These are phyloP conservation scores for Elsinoe arachidis DNA, from an alignment of 2,329 filamentous ascomycete species.

Conservation along the genomic window DNA sequence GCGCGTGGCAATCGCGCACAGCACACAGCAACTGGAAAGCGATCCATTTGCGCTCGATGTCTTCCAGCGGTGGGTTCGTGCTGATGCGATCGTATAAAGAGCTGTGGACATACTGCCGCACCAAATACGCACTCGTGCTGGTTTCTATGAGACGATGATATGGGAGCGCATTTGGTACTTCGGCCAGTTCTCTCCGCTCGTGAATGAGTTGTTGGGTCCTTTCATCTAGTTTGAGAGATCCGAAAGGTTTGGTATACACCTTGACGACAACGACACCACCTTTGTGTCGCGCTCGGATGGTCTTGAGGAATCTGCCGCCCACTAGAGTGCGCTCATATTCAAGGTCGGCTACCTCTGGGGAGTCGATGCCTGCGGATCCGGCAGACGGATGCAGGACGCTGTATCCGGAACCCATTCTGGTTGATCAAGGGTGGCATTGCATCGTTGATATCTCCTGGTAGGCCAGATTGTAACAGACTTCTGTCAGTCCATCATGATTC, in stretches of 20 bases:
- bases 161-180: slow-evolving; percentile 81
- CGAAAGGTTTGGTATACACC: slow-evolving; percentile 79
- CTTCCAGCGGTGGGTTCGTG: slow-evolving; percentile 90
- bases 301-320: slow-evolving; percentile 92
- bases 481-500: neutral
- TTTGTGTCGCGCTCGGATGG: slow-evolving; percentile 78
- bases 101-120: slow-evolving; percentile 91
- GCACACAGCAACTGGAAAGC: slow-evolving; percentile 91
- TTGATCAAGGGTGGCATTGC: neutral
- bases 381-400: slow-evolving; percentile 86
- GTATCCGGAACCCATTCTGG: slow-evolving; percentile 87
- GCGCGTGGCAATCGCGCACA: slow-evolving; percentile 79
- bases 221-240: slow-evolving; percentile 32
- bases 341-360: slow-evolving; percentile 82
- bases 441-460: too few species aligned
- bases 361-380: slow-evolving; percentile 86
- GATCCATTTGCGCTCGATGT: slow-evolving; percentile 98
- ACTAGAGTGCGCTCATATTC: slow-evolving; percentile 89
- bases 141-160: slow-evolving; percentile 92
- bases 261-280: slow-evolving; percentile 91
- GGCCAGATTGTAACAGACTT: too few species aligned
- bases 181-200: slow-evolving; percentile 68
- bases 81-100: slow-evolving; percentile 95
- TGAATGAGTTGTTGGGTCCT: slow-evolving; percentile 23
- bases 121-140: slow-evolving; percentile 80